Evolutionary conservation across 257 asterid genomes (phyloP), one percentile per base, ranked within the genome.

Genomic region (Rauvolfia tetraphylla): DNA sequence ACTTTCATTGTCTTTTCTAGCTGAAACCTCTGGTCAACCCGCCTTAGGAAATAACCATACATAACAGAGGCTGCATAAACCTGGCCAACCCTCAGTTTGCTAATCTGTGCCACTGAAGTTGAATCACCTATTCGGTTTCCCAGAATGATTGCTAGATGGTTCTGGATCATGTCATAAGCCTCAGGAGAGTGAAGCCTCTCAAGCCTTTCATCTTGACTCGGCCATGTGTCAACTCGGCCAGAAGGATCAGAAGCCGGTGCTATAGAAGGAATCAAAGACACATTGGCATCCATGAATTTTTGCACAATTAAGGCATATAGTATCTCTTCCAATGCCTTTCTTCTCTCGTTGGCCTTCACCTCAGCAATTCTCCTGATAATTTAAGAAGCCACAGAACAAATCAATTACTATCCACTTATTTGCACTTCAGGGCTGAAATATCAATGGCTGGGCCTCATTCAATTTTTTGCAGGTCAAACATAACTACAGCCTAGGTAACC

Each of bases 11-110:
- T 82, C 85, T 91, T 93, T 76, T 95, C 99, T 69, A 95, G 81
- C 87, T 95, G 96, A 77, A 95, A 95, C 88, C 99, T 89, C 83
- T 93, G 94, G 81, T 93, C 99, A 29, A 95, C 86, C n/a, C 98
- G 85, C 81, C 79, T 95, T 34, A 95, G 96, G 83, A 95, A 95
- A 81, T 95, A 95, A 10, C 99, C 98, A 54, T 90, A 95, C 98
- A 95, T 93, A 25, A 95, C 87, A 2, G 99, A 95, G 11, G 97
- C 98, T 11, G 98, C 98, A 72, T 95, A 95, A 51, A 93, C 93
- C 84, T 93, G 99, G 77, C 97, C 96, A 29, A 89, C 96, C 79
- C 96, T 88, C 34, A 93, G 81, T 77, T 91, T 95, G 88, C 96
- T 91, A 74, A 93, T 89, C 80, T 88, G 80, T 71, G 90, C 88